Conservation (phyloP, 257 asterid species). For the Solanum sejunctum region DNA sequence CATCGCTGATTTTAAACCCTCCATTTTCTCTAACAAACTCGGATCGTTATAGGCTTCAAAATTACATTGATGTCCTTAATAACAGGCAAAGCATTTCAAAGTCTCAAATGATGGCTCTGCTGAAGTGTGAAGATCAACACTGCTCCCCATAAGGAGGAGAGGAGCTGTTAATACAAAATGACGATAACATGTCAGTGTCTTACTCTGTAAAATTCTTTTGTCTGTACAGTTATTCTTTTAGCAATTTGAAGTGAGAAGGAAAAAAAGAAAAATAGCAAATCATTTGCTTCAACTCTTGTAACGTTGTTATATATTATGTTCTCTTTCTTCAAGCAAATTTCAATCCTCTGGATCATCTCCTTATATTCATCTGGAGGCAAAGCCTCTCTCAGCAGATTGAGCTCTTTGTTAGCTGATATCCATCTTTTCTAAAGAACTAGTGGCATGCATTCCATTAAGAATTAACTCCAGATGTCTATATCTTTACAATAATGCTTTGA, state of each 20-base stretch:
- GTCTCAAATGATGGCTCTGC: conserved; percentile 52
- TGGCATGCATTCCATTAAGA: not conserved
- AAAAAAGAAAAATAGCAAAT: not conserved
- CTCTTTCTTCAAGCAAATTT: not conserved
- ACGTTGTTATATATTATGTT: not conserved
- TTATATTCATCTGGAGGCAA: not conserved
- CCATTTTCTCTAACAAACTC: conserved; percentile 70
- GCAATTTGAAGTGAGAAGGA: not conserved
- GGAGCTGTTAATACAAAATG: not conserved
- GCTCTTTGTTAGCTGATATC: not conserved
- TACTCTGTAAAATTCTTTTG: conserved; percentile 1
- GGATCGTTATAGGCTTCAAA: conserved; percentile 55
- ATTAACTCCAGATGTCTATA: not conserved
- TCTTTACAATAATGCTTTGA: not conserved
- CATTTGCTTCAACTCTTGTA: not conserved
- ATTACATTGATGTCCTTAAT: conserved; percentile 47
- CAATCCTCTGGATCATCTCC: not conserved
- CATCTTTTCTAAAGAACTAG: not conserved
- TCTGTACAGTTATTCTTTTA: conserved; percentile 1
- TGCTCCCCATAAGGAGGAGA: conserved; percentile 17
- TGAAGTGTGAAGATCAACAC: conserved; percentile 35
- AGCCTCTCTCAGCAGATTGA: not conserved
- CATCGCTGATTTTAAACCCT: conserved; percentile 64
- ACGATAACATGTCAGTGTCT: not conserved
- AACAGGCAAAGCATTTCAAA: conserved; percentile 55